phyloP scores from a whole-genome alignment of 352 stramenopile species.

The Globisporangium yorkense region DNA sequence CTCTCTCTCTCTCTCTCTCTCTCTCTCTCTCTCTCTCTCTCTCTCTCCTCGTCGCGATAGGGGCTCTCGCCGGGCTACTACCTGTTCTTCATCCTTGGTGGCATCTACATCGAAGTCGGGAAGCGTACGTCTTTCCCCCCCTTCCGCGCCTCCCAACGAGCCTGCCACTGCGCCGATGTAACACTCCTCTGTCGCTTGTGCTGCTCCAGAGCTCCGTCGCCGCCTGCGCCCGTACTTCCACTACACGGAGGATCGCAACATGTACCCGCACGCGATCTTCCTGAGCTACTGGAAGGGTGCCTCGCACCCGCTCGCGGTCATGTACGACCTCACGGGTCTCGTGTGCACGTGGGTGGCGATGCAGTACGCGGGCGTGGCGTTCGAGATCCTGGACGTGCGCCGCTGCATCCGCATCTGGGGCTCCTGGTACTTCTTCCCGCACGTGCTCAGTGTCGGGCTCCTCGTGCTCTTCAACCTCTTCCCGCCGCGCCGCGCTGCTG shows the following conservation, averaged over 20 bases:
- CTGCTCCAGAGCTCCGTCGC: conserved; percentile 53
- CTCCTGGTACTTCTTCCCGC: conserved; percentile 80
- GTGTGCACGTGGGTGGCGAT: conserved; percentile 80
- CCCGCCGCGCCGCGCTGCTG: conserved; percentile 31
- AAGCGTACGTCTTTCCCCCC: conserved; percentile 40
- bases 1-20: no score
- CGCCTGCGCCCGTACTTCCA: conserved; percentile 74
- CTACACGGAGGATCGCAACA: conserved; percentile 79
- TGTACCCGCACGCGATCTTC: conserved; percentile 76
- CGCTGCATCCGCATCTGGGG: conserved; percentile 72
- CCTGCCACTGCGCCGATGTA: no score
- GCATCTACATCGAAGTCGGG: conserved; percentile 83
- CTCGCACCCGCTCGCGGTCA: conserved; percentile 63
- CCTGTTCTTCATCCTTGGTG: conserved; percentile 81
- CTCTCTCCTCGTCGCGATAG: conserved; percentile 22
- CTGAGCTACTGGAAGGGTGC: conserved; percentile 72
- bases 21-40: no score
- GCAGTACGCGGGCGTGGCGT: conserved; percentile 83
- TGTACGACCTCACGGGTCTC: conserved; percentile 72
- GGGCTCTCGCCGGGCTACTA: conserved; percentile 85
- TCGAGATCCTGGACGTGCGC: conserved; percentile 76
- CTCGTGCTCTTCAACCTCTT: conserved; percentile 60
- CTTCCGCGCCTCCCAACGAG: no score
- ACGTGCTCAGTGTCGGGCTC: conserved; percentile 49
- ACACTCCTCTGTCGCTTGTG: no score